A percentile compares a stretch with the other conserved stretches of the same genome.
These are phyloP conservation scores for Alnus glutinosa DNA, from an alignment of 306 rosid species.

Conservation along the genomic window DNA sequence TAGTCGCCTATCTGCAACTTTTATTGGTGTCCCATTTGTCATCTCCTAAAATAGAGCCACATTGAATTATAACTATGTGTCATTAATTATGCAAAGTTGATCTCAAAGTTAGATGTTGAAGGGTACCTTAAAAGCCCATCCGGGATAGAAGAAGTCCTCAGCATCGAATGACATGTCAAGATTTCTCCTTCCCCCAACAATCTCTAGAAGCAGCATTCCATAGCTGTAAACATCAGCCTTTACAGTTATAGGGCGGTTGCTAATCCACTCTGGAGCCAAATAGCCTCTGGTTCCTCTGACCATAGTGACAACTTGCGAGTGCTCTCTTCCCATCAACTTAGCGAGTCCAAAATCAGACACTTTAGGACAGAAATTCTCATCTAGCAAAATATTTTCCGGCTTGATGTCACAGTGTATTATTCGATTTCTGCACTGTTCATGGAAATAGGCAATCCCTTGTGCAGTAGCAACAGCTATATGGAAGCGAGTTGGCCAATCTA, in stretches of 20 bases:
- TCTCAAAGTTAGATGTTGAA: neutral
- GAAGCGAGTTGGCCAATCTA: conserved; percentile 80
- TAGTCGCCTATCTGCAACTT: conserved; percentile 74
- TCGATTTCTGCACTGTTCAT: conserved; percentile 85
- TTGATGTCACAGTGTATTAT: conserved; percentile 94
- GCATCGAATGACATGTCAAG: conserved; percentile 85
- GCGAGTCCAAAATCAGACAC: conserved; percentile 96
- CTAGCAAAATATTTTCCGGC: conserved; percentile 83
- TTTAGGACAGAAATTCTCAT: conserved; percentile 84
- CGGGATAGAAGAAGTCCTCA: conserved; percentile 90
- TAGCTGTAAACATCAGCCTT: conserved; percentile 96
- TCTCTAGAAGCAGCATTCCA: conserved; percentile 93
- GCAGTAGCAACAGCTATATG: conserved; percentile 71
- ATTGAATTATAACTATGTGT: neutral
- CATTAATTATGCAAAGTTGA: neutral
- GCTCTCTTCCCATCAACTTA: conserved; percentile 92
- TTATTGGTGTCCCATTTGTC: conserved; percentile 54
- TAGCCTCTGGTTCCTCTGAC: conserved; percentile 96
- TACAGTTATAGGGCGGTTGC: conserved; percentile 92
- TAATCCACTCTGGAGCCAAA: conserved; percentile 96
- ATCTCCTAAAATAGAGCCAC: conserved; percentile 54
- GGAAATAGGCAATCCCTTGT: conserved; percentile 93
- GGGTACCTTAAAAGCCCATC: conserved; percentile 90
- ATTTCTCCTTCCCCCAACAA: conserved; percentile 93
- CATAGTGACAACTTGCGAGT: conserved; percentile 94